Percentiles rank a stretch among this genome's conserved stretches.
phyloP scores from a whole-genome alignment of 176 grass and related monocot genomes.

The Typha latifolia region DNA sequence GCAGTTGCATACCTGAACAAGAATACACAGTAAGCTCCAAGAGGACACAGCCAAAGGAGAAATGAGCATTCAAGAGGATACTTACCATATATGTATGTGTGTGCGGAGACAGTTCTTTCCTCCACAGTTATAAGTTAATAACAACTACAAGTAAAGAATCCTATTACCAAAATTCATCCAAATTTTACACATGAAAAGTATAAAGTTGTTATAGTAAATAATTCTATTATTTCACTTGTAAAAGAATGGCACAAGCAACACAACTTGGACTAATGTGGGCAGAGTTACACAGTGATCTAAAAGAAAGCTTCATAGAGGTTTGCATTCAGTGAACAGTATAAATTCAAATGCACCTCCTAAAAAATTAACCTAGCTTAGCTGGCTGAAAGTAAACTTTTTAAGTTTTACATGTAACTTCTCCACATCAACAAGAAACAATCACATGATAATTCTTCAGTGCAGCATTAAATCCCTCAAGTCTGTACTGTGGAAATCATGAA shows the following conservation, averaged over 20 bases:
- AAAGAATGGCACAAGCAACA: not conserved
- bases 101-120: not conserved
- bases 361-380: too few species aligned
- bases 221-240: too few species aligned
- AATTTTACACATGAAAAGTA: too few species aligned
- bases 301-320: not conserved
- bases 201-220: too few species aligned
- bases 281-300: not conserved
- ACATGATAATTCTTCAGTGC: not conserved
- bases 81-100: not conserved
- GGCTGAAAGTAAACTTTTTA: not conserved
- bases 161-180: too few species aligned
- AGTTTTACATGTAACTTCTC: not conserved
- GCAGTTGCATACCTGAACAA: conserved; percentile 96
- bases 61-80: not conserved
- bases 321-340: not conserved
- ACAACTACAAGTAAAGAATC: too few species aligned
- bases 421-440: not conserved
- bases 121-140: not conserved
- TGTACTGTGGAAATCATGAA: not conserved
- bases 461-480: not conserved
- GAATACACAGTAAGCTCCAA: not conserved
- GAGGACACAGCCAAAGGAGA: conserved; percentile 5
- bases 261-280: not conserved
- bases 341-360: too few species aligned